A percentile compares a stretch with the other conserved stretches of the same genome.
phyloP scores from a whole-genome alignment of 441 rosid genomes.

The Erodium texanum region DNA sequence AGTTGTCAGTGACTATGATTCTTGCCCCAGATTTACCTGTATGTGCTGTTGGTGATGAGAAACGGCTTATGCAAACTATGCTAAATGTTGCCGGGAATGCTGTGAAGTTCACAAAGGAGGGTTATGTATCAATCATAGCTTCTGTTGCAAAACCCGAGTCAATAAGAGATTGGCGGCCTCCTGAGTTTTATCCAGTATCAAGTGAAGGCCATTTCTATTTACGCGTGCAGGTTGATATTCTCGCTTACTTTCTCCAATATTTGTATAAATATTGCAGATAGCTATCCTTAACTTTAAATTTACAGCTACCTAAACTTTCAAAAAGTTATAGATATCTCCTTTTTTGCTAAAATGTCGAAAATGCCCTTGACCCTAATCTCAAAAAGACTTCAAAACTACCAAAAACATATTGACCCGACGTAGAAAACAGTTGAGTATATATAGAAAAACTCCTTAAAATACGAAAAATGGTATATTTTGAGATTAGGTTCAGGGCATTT shows the following conservation, averaged over 20 bases:
- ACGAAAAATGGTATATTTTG: too few species aligned
- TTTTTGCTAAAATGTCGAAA: too few species aligned
- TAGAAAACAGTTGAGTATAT: too few species aligned
- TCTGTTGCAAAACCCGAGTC: constrained; percentile 75
- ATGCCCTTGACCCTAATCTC: too few species aligned
- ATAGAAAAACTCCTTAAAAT: too few species aligned
- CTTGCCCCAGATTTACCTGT: constrained; percentile 69
- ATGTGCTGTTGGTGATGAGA: constrained; percentile 69
- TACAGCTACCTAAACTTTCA: too few species aligned
- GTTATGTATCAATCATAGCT: constrained; percentile 50
- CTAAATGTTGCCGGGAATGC: constrained; percentile 78
- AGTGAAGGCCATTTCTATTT: constrained; percentile 67
- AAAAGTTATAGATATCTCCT: too few species aligned
- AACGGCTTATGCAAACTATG: constrained; percentile 70
- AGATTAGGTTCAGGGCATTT: too few species aligned
- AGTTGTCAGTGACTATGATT: constrained; percentile 46
- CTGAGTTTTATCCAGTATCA: constrained; percentile 47
- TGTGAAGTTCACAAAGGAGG: constrained; percentile 87
- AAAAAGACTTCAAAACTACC: too few species aligned
- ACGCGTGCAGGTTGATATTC: constrained; percentile 55
- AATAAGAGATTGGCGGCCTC: constrained; percentile 53
- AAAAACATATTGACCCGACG: too few species aligned
- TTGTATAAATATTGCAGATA: too few species aligned
- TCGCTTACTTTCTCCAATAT: not conserved
- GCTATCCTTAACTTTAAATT: too few species aligned